These are phyloP conservation scores for Clavispora fructus DNA, from an alignment of 805 yeast species.

Conservation along the genomic window DNA sequence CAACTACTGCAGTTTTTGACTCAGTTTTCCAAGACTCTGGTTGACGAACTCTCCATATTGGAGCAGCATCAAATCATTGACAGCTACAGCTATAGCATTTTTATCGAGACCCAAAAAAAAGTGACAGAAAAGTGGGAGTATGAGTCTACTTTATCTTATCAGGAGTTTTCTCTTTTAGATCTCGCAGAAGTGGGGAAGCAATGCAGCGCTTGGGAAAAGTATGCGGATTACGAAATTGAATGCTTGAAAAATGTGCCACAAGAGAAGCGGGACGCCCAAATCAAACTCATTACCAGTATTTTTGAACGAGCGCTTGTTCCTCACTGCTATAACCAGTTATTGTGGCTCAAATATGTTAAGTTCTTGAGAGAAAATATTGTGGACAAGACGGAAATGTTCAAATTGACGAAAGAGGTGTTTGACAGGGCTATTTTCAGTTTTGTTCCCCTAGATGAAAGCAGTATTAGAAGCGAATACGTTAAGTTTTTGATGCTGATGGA, in stretches of 20 bases:
- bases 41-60: constrained; percentile 25
- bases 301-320: constrained; percentile 76
- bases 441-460: constrained; percentile 27
- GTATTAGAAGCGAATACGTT: constrained; percentile 22
- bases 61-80: constrained; percentile 41
- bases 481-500: constrained; percentile 17
- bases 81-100: constrained; percentile 38
- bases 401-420: constrained; percentile 29
- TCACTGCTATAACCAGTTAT: constrained; percentile 48
- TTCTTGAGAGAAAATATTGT: constrained; percentile 38
- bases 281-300: constrained; percentile 36
- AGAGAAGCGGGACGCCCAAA: constrained; percentile 4
- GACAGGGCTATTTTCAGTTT: constrained; percentile 43
- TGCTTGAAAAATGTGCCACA: neutral
- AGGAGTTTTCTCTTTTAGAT: constrained; percentile 46
- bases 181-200: constrained; percentile 32
- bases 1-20: constrained; percentile 16
- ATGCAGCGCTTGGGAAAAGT: constrained; percentile 55
- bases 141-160: constrained; percentile 60
- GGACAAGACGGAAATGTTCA: constrained; percentile 16
- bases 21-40: constrained; percentile 18
- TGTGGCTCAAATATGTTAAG: constrained; percentile 67
- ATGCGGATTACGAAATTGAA: constrained; percentile 50
- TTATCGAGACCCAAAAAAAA: constrained; percentile 42
- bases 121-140: constrained; percentile 64